Conservation (phyloP, 2,329 filamentous ascomycete species). For the Ophiocordyceps australis region DNA sequence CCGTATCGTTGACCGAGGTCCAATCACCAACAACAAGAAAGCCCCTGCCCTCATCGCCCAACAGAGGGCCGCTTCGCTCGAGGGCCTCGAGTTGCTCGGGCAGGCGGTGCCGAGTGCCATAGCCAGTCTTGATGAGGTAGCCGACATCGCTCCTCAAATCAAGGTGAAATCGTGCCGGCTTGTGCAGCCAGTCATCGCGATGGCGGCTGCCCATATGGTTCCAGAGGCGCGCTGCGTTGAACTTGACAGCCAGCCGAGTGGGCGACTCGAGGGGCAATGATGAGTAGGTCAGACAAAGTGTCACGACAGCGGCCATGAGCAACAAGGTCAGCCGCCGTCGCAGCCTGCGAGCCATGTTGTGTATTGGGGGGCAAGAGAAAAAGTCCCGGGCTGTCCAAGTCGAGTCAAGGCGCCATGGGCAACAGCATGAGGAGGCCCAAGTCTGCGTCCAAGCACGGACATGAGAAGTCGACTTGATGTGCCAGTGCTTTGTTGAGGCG, state of each 20-base stretch:
- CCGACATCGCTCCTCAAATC: slow-evolving; percentile 26
- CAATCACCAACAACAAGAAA: slow-evolving; percentile 33
- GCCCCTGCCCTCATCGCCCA: slow-evolving; percentile 18
- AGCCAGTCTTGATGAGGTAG: slow-evolving; percentile 36
- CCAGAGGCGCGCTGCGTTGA: slow-evolving; percentile 14
- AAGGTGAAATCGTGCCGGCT: slow-evolving; percentile 20
- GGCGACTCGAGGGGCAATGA: slow-evolving; percentile 14
- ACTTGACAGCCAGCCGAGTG: slow-evolving; percentile 13
- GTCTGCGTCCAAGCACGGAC: too few relatives aligned
- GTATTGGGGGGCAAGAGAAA: neutral
- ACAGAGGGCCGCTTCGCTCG: slow-evolving; percentile 10
- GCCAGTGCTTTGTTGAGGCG: too few relatives aligned
- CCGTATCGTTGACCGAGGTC: slow-evolving; percentile 16
- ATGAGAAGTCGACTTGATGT: too few relatives aligned
- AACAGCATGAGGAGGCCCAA: too few relatives aligned
- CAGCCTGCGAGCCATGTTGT: slow-evolving; percentile 9
- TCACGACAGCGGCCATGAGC: slow-evolving; percentile 8
- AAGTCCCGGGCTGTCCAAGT: neutral
- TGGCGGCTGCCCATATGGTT: slow-evolving; percentile 11
- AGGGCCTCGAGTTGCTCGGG: slow-evolving; percentile 26
- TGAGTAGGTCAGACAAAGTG: too few relatives aligned
- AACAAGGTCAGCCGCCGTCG: slow-evolving; percentile 11
- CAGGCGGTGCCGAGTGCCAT: slow-evolving; percentile 30
- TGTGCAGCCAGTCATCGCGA: slow-evolving; percentile 22
- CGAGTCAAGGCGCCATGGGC: neutral